Conservation (phyloP, 1,139 yeast genomes). For the Ogataea hybrid region DNA sequence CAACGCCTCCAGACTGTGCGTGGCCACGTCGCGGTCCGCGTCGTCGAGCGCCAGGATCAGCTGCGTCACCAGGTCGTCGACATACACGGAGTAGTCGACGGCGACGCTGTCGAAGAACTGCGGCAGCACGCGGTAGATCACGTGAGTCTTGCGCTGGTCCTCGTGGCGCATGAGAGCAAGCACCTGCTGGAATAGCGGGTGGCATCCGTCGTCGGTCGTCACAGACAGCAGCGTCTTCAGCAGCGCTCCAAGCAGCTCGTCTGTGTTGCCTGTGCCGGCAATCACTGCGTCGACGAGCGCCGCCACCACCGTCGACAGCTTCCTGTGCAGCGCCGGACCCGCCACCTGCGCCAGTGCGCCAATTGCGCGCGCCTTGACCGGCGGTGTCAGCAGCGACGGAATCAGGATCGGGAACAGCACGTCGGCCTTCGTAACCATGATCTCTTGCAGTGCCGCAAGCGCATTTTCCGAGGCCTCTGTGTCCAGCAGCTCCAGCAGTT, state of each 20-base stretch:
- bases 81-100: slow-evolving; percentile 71
- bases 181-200: slow-evolving; percentile 80
- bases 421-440: slow-evolving; percentile 88
- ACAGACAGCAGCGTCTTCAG: slow-evolving; percentile 71
- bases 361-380: slow-evolving; percentile 84
- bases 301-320: slow-evolving; percentile 69
- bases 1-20: slow-evolving; percentile 68
- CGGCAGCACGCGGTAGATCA: slow-evolving; percentile 68
- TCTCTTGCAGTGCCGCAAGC: slow-evolving; percentile 82
- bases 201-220: slow-evolving; percentile 76
- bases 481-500: slow-evolving; percentile 69
- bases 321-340: slow-evolving; percentile 74
- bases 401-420: slow-evolving; percentile 91
- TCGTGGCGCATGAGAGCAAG: slow-evolving; percentile 76
- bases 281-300: slow-evolving; percentile 66
- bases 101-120: slow-evolving; percentile 63
- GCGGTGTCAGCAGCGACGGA: slow-evolving; percentile 80
- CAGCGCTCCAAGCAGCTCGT: slow-evolving; percentile 49
- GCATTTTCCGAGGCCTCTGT: slow-evolving; percentile 71
- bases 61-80: slow-evolving; percentile 71
- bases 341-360: slow-evolving; percentile 92
- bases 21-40: slow-evolving; percentile 58
- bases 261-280: slow-evolving; percentile 39
- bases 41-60: slow-evolving; percentile 77
- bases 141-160: slow-evolving; percentile 62